These are phyloP conservation scores for Leishmania martiniquensis DNA, from an alignment of 208 protist species.

Conservation along the genomic window DNA sequence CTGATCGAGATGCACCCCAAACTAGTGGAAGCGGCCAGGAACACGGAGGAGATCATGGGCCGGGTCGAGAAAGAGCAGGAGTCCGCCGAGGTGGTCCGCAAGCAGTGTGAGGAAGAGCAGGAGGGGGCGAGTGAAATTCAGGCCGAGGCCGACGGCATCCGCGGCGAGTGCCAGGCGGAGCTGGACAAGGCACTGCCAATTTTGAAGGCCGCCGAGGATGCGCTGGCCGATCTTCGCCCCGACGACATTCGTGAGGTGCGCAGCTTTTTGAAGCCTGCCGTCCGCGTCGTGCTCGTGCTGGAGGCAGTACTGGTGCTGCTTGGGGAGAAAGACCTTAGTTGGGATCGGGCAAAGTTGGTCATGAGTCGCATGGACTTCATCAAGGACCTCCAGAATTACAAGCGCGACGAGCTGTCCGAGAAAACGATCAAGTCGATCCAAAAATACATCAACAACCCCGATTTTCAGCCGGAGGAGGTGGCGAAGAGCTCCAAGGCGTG, in stretches of 20 bases:
- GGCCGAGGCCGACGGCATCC: slow-evolving; percentile 91
- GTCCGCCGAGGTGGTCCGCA: slow-evolving; percentile 85
- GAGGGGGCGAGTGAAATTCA: slow-evolving; percentile 81
- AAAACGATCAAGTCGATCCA: slow-evolving; percentile 89
- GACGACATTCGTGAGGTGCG: slow-evolving; percentile 95
- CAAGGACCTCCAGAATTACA: slow-evolving; percentile 92
- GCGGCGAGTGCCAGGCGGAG: slow-evolving; percentile 92
- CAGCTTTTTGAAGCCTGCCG: slow-evolving; percentile 92
- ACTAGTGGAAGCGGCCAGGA: slow-evolving; percentile 92
- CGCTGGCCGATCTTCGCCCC: slow-evolving; percentile 93
- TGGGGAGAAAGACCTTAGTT: slow-evolving; percentile 92
- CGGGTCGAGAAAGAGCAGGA: slow-evolving; percentile 92
- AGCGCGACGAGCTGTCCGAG: slow-evolving; percentile 92
- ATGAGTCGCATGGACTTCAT: slow-evolving; percentile 95
- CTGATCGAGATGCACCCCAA: slow-evolving; percentile 96
- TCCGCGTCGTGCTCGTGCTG: slow-evolving; percentile 91
- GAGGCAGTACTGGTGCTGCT: slow-evolving; percentile 95
- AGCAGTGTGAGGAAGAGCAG: slow-evolving; percentile 89
- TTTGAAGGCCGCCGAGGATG: slow-evolving; percentile 91
- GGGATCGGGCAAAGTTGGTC: slow-evolving; percentile 93
- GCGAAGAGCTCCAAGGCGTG: slow-evolving; percentile 95
- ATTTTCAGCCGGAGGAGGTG: slow-evolving; percentile 94
- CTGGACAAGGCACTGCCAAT: slow-evolving; percentile 96
- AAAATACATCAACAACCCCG: slow-evolving; percentile 94
- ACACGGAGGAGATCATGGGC: slow-evolving; percentile 94